These are phyloP conservation scores for Apiospora saccharicola DNA, from an alignment of 2,329 filamentous ascomycete species.

Conservation along the genomic window DNA sequence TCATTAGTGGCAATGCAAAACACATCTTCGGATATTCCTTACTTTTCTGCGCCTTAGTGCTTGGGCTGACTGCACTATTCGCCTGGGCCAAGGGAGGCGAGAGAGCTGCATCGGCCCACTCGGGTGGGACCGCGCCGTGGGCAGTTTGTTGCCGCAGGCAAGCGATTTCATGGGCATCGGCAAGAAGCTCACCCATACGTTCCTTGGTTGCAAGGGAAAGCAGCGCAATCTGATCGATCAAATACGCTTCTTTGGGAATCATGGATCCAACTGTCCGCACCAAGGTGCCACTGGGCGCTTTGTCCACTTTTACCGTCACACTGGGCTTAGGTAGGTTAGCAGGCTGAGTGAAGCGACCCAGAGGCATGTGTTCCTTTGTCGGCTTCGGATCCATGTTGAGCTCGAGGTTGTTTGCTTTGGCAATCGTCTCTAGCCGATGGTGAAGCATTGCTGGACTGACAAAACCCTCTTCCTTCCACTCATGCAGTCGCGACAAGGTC, in stretches of 20 bases:
- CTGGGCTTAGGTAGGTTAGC: slow-evolving; percentile 58
- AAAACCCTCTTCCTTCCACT: slow-evolving; percentile 74
- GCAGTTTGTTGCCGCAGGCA: slow-evolving; percentile 78
- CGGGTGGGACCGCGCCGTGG: slow-evolving; percentile 78
- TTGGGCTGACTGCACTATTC: slow-evolving; percentile 58
- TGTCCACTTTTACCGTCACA: slow-evolving; percentile 61
- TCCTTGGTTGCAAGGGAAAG: slow-evolving; percentile 86
- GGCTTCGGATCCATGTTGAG: slow-evolving; percentile 64
- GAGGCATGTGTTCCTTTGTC: slow-evolving; percentile 47
- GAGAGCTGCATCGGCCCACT: slow-evolving; percentile 76
- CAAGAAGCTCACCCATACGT: slow-evolving; percentile 75
- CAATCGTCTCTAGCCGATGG: slow-evolving; percentile 64
- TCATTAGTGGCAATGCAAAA: slow-evolving; percentile 43
- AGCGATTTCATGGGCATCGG: slow-evolving; percentile 77
- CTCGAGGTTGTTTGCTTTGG: slow-evolving; percentile 62
- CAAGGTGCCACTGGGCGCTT: slow-evolving; percentile 66
- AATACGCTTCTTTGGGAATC: slow-evolving; percentile 75
- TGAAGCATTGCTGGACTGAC: slow-evolving; percentile 69
- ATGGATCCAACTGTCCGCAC: slow-evolving; percentile 72
- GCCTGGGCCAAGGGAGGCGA: slow-evolving; percentile 41
- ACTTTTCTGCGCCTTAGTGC: slow-evolving; percentile 68
- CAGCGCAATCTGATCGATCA: slow-evolving; percentile 84
- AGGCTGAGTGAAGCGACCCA: slow-evolving; percentile 58
- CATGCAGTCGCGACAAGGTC: slow-evolving; percentile 68
- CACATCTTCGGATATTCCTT: slow-evolving; percentile 42